A percentile compares a stretch with the other conserved stretches of the same genome.
Conservation (phyloP, 2,329 filamentous ascomycete species). For the Colletotrichum eleusines region DNA sequence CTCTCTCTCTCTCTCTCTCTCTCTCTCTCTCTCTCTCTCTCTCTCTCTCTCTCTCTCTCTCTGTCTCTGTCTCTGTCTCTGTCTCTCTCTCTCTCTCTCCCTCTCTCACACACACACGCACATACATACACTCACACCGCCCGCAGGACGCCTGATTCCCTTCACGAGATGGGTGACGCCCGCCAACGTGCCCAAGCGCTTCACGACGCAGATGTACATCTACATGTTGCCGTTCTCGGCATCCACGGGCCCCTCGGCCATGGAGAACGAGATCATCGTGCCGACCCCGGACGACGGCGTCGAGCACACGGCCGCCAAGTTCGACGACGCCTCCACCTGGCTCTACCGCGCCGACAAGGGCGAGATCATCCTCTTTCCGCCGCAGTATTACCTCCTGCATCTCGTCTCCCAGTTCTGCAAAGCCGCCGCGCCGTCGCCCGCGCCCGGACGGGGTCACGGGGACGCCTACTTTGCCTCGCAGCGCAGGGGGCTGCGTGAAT, state of each 20-base stretch:
- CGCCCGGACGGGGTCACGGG: conserved; percentile 44
- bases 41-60: background rate
- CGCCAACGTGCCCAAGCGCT: conserved; percentile 76
- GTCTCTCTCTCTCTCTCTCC: background rate
- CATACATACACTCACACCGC: background rate
- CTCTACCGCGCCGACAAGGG: conserved; percentile 71
- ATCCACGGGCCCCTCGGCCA: conserved; percentile 49
- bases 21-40: background rate
- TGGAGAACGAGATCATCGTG: conserved; percentile 66
- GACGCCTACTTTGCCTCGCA: conserved; percentile 59
- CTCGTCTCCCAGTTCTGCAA: conserved; percentile 67
- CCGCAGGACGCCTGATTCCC: conserved; percentile 74
- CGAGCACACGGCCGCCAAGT: conserved; percentile 79
- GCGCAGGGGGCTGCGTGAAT: conserved; percentile 64
- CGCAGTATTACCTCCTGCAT: conserved; percentile 82
- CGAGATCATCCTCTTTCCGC: conserved; percentile 88
- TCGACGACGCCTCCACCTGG: conserved; percentile 79
- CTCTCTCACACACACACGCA: too few relatives aligned
- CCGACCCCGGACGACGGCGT: conserved; percentile 78
- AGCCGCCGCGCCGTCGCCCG: conserved; percentile 47
- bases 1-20: background rate
- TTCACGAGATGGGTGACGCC: conserved; percentile 97
- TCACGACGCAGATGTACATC: conserved; percentile 97
- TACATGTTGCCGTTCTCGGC: conserved; percentile 81
- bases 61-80: background rate